phyloP scores from a whole-genome alignment of 1,284 basidiomycete species.

The Cystobasidiaceae sp. region DNA sequence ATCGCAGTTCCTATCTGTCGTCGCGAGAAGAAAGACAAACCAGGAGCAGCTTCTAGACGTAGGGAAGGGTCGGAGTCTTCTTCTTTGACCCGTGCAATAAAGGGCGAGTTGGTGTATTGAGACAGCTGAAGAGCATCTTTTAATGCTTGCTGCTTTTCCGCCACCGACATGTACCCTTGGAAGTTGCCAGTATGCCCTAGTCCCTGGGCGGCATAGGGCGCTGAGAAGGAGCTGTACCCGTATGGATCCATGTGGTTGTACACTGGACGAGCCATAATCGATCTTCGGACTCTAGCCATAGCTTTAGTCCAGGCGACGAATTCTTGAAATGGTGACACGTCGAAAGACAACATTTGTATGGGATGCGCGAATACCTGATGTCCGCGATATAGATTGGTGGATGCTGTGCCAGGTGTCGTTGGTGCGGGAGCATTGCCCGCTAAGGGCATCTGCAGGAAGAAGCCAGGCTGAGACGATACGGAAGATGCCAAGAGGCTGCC shows the following conservation, averaged over 20 bases:
- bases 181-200: neutral
- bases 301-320: slow-evolving; percentile 77
- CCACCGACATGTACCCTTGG: slow-evolving; percentile 9
- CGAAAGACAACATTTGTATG: slow-evolving; percentile 38
- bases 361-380: slow-evolving; percentile 18
- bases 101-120: slow-evolving; percentile 60
- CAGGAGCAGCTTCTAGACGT: slow-evolving; percentile 86
- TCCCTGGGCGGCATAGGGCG: slow-evolving; percentile 16
- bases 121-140: slow-evolving; percentile 52
- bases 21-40: slow-evolving; percentile 86
- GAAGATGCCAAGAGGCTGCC: neutral
- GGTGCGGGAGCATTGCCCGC: neutral
- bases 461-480: neutral
- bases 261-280: slow-evolving; percentile 5
- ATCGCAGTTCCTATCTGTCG: slow-evolving; percentile 81
- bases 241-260: slow-evolving; percentile 32
- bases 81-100: slow-evolving; percentile 68
- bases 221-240: slow-evolving; percentile 42
- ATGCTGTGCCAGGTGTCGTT: slow-evolving; percentile 20
- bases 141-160: slow-evolving; percentile 44
- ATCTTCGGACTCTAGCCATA: slow-evolving; percentile 62
- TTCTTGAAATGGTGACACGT: slow-evolving; percentile 68
- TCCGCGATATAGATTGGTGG: neutral
- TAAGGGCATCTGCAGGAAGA: slow-evolving; percentile 12
- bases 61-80: slow-evolving; percentile 95